Evolutionary conservation across 1,139 yeast genomes (phyloP).

Genomic region (Pichia sp.): DNA sequence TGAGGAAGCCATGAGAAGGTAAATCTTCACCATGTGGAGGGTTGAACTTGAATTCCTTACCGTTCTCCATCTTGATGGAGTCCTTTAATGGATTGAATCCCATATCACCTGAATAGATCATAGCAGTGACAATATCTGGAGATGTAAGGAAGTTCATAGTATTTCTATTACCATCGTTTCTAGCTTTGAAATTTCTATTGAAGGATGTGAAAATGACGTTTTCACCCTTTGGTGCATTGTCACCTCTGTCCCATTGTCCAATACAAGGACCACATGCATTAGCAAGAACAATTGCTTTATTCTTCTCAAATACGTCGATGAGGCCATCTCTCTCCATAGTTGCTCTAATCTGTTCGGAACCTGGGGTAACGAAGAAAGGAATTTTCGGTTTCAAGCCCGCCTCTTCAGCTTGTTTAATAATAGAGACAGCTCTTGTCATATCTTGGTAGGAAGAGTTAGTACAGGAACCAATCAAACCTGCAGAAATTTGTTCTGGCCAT

Average conservation of each 20-base stretch:
- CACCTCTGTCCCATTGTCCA: constrained; percentile 93
- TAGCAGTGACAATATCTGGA: constrained; percentile 95
- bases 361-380: constrained; percentile 93
- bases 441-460: constrained; percentile 97
- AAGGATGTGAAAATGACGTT: constrained; percentile 93
- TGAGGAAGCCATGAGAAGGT: constrained; percentile 72
- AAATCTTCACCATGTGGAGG: constrained; percentile 86
- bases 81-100: constrained; percentile 85
- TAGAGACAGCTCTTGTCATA: constrained; percentile 89
- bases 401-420: constrained; percentile 75
- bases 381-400: constrained; percentile 89
- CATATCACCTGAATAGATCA: constrained; percentile 89
- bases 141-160: constrained; percentile 96
- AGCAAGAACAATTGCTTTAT: constrained; percentile 87
- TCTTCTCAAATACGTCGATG: constrained; percentile 66
- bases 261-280: constrained; percentile 99
- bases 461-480: constrained; percentile 95
- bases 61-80: constrained; percentile 55
- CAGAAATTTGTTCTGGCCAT: constrained; percentile 80
- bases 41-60: constrained; percentile 62
- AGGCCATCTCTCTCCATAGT: constrained; percentile 94
- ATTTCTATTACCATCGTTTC: constrained; percentile 96
- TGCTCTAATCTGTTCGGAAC: constrained; percentile 98
- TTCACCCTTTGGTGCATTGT: constrained; percentile 52
- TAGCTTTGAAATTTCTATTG: constrained; percentile 93